Base-by-base conservation (phyloP, 129 eudicot species). In the Heracleum sosnowskyi region DNA sequence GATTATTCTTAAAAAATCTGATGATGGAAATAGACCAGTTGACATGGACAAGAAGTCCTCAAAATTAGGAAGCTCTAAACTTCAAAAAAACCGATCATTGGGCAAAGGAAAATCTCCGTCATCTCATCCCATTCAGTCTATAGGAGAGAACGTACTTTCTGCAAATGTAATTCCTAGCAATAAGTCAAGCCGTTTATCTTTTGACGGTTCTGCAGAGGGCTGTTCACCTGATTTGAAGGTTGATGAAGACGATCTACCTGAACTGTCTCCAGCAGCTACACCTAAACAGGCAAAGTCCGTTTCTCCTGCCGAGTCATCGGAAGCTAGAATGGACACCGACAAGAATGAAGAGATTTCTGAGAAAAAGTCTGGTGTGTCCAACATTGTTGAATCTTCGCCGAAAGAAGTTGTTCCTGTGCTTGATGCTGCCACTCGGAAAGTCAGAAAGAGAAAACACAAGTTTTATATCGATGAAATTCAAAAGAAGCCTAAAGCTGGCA, bases 391-490 rank as follows among this genome's bases (percentile, higher is more conserved):
- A 62, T 82, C 86, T 82, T 74, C 78, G 18, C 82, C 51, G 40
- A 74, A 81, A 74, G 55, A 85, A 75, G 77, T 80, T 79, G 87
- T 79, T 66, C 84, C 84, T 72, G 84, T 66, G 28, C 17, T 79
- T 64, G 91, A 83, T 66, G 87, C 63, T 45, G 82, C 81, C 34
- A 57, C 66, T 66, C 76, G 78, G 15, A 83, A 77, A 82, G 73
- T 77, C 28, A 81, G 76, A 77, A 90, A 91, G 84, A 87, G 92
- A 74, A 90, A 87, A 83, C 75, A 22, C 12, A 90, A 87, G 64
- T 69, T 28, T 79, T 47, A 73, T 36, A 75, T 72, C 16, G 80
- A 75, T 46, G 85, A 80, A 33, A 79, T 24, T 73, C 80, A 75
- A 69, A 95, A 88, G 82, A 89, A 82, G 78, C 73, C 80, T 69